Evolutionary conservation across 2,329 filamentous ascomycete genomes (phyloP).

Genomic region (Colletotrichum sp.): DNA sequence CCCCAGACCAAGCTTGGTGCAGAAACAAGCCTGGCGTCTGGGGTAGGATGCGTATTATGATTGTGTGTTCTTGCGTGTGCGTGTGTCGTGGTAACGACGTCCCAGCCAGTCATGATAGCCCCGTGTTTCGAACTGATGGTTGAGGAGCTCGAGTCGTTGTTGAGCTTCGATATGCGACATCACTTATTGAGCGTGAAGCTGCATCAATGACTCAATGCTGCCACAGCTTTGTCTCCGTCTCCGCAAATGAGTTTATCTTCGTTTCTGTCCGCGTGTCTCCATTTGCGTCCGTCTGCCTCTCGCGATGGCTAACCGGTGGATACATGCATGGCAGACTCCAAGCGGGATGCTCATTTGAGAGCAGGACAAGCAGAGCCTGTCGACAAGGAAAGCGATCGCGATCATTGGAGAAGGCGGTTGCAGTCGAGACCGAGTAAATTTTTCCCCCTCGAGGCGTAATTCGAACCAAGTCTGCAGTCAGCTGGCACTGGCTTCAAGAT

Average conservation of each 20-base stretch:
- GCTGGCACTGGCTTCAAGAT: neutral
- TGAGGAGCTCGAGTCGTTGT: neutral
- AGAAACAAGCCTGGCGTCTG: neutral
- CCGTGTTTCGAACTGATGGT: conserved; percentile 16
- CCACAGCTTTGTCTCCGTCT: neutral
- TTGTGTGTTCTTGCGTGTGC: neutral
- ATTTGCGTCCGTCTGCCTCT: neutral
- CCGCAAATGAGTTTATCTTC: neutral
- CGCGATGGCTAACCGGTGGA: neutral
- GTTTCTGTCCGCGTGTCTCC: neutral
- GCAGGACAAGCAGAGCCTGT: neutral
- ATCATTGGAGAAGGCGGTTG: neutral
- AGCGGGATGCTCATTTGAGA: neutral
- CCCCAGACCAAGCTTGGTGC: neutral
- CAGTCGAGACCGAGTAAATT: neutral
- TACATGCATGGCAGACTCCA: neutral
- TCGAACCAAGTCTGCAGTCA: neutral
- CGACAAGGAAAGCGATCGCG: neutral
- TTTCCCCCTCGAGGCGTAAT: neutral
- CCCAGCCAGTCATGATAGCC: neutral
- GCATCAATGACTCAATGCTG: neutral
- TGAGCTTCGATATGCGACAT: neutral
- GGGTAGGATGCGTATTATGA: neutral
- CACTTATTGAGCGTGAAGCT: neutral
- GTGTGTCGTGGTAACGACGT: conserved; percentile 4